phyloP scores from a whole-genome alignment of 306 rosid species.

The Coriaria nepalensis region DNA sequence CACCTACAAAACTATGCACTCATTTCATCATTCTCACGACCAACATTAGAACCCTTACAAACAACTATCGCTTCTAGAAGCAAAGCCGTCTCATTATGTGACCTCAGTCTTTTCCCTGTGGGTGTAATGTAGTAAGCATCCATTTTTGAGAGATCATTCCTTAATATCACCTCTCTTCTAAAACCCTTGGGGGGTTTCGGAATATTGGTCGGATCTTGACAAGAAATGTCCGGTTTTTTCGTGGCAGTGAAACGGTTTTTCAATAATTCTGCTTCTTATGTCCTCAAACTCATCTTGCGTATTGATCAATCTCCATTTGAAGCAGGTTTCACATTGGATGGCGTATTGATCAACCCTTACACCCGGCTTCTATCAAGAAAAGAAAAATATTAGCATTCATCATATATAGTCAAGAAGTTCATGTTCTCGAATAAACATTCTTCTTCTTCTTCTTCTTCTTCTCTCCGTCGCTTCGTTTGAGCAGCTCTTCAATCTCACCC shows the following conservation, averaged over 20 bases:
- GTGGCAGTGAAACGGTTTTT: slow-evolving; percentile 56
- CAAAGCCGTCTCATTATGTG: slow-evolving; percentile 47
- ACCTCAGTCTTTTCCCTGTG: slow-evolving; percentile 53
- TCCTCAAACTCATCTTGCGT: slow-evolving; percentile 74
- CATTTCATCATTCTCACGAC: too few relatives aligned
- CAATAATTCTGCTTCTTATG: slow-evolving; percentile 32
- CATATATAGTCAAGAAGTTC: neutral
- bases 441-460: too few relatives aligned
- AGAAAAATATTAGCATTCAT: neutral
- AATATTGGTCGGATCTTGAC: slow-evolving; percentile 64
- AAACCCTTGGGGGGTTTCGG: slow-evolving; percentile 70
- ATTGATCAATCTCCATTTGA: slow-evolving; percentile 73
- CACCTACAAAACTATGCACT: too few relatives aligned
- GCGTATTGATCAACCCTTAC: slow-evolving; percentile 38
- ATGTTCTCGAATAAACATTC: neutral
- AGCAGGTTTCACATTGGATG: slow-evolving; percentile 56
- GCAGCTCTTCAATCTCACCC: too few relatives aligned
- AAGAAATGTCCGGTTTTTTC: slow-evolving; percentile 35
- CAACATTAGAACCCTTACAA: too few relatives aligned
- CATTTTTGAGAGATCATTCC: slow-evolving; percentile 69
- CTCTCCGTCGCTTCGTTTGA: too few relatives aligned
- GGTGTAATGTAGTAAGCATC: slow-evolving; percentile 68
- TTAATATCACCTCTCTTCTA: slow-evolving; percentile 49
- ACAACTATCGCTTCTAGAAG: slow-evolving; percentile 37
- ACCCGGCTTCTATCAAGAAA: slow-evolving; percentile 28